A percentile compares a stretch with the other conserved stretches of the same genome.
Conservation (phyloP, 352 stramenopile species). For the Pelagophyceae sp. region DNA sequence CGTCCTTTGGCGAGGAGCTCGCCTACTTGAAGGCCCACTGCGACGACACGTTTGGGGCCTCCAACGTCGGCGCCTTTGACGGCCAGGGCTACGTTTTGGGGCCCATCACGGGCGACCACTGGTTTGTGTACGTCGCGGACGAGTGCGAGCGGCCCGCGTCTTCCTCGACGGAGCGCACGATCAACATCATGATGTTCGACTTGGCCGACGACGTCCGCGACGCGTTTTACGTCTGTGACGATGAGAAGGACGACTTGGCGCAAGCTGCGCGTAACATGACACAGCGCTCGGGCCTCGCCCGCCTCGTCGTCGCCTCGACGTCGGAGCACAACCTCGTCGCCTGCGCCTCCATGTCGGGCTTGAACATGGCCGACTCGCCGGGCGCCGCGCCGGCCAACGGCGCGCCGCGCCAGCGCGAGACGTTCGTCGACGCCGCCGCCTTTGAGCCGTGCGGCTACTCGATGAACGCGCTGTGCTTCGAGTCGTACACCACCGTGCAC, state of each 20-base stretch:
- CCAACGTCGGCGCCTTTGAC: constrained; percentile 31
- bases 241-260: constrained; percentile 28
- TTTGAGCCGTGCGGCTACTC: constrained; percentile 95
- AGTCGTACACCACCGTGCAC: constrained; percentile 98
- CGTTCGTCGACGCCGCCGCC: constrained; percentile 84
- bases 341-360: constrained; percentile 17
- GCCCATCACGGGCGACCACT: constrained; percentile 94
- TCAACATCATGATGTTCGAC: constrained; percentile 91
- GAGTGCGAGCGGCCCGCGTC: constrained; percentile 43
- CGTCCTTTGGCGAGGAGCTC: constrained; percentile 89
- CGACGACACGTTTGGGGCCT: constrained; percentile 24
- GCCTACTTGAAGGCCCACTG: constrained; percentile 77
- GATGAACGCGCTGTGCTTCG: constrained; percentile 97
- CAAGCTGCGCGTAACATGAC: constrained; percentile 68
- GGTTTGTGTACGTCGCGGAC: constrained; percentile 97
- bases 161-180: constrained; percentile 50
- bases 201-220: constrained; percentile 59
- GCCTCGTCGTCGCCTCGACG: not conserved
- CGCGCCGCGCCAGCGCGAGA: no score
- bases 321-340: no score
- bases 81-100: constrained; percentile 70
- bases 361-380: no score
- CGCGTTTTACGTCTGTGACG: constrained; percentile 60
- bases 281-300: constrained; percentile 80
- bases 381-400: no score